These are phyloP conservation scores for Calonectria honghensis DNA, from an alignment of 2,329 filamentous ascomycete genomes.

Conservation along the genomic window DNA sequence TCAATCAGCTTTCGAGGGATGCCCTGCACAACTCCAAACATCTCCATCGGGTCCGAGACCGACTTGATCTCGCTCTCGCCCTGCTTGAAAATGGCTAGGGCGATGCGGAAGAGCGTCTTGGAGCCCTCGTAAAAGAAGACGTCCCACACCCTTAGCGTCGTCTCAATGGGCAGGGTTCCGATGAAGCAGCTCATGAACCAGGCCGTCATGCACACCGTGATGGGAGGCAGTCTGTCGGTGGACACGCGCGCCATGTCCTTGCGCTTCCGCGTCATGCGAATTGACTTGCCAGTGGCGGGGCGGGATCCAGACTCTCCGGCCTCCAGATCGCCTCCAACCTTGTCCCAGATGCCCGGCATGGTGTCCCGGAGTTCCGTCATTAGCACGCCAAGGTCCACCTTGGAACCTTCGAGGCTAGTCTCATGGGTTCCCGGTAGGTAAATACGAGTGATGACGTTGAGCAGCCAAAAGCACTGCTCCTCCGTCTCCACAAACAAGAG, in stretches of 20 bases:
- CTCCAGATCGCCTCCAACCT: slow-evolving; percentile 88
- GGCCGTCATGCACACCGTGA: slow-evolving; percentile 93
- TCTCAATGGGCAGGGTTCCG: slow-evolving; percentile 92
- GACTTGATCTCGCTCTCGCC: slow-evolving; percentile 87
- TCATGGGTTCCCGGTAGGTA: slow-evolving; percentile 96
- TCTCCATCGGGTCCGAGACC: slow-evolving; percentile 92
- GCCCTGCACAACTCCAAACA: slow-evolving; percentile 94
- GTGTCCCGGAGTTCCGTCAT: slow-evolving; percentile 91
- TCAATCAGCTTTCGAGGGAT: slow-evolving; percentile 89
- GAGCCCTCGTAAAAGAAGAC: slow-evolving; percentile 96
- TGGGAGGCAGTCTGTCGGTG: slow-evolving; percentile 83
- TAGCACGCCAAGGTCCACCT: slow-evolving; percentile 93
- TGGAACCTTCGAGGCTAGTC: slow-evolving; percentile 91
- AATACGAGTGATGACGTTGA: slow-evolving; percentile 92
- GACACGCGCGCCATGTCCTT: slow-evolving; percentile 64
- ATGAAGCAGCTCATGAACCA: slow-evolving; percentile 99
- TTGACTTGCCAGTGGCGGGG: slow-evolving; percentile 59
- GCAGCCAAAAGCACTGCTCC: slow-evolving; percentile 93
- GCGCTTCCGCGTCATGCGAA: slow-evolving; percentile 61
- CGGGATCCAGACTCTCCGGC: slow-evolving; percentile 62
- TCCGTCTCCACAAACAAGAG: slow-evolving; percentile 91
- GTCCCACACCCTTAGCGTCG: slow-evolving; percentile 94
- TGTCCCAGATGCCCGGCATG: slow-evolving; percentile 89
- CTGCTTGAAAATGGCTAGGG: slow-evolving; percentile 92
- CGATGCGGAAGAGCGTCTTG: slow-evolving; percentile 94